These are phyloP conservation scores for Stereum hirsutum DNA, from an alignment of 1,284 basidiomycete genomes.

Conservation along the genomic window DNA sequence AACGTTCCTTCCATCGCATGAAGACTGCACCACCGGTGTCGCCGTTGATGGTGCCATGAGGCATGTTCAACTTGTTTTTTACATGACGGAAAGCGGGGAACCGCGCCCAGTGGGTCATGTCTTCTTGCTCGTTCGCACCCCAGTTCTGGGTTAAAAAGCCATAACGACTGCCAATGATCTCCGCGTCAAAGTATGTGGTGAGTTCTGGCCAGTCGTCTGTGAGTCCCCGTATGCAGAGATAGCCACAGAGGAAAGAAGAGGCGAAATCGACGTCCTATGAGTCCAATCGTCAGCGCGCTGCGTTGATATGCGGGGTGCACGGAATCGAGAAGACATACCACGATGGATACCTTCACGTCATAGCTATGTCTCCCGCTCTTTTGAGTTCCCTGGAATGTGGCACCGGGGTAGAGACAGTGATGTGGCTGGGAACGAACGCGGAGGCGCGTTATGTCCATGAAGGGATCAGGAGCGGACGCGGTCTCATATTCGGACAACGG, in stretches of 20 bases:
- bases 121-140: constrained; percentile 82
- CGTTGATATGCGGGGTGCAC: not conserved
- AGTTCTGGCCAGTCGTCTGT: constrained; percentile 75
- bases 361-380: constrained; percentile 80
- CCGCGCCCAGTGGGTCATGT: constrained; percentile 85
- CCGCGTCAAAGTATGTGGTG: constrained; percentile 79
- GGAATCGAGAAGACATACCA: constrained; percentile 40
- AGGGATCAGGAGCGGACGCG: constrained; percentile 37
- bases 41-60: constrained; percentile 68
- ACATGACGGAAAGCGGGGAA: constrained; percentile 85
- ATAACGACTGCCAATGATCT: constrained; percentile 83
- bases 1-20: constrained; percentile 96
- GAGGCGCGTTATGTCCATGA: constrained; percentile 65
- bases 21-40: constrained; percentile 77
- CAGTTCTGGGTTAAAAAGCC: constrained; percentile 84
- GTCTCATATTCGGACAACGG: constrained; percentile 6
- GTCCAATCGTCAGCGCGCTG: constrained; percentile 2
- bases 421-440: constrained; percentile 67
- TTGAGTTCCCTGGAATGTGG: constrained; percentile 72
- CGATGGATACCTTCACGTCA: constrained; percentile 75
- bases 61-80: constrained; percentile 64
- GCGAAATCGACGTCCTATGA: constrained; percentile 74
- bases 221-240: constrained; percentile 81
- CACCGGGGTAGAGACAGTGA: constrained; percentile 77
- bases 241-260: constrained; percentile 76